Percentiles rank a stretch among this genome's conserved stretches.
Evolutionary conservation across 2,329 filamentous ascomycete species (phyloP).

Genomic region (Ramularia endophylla): DNA sequence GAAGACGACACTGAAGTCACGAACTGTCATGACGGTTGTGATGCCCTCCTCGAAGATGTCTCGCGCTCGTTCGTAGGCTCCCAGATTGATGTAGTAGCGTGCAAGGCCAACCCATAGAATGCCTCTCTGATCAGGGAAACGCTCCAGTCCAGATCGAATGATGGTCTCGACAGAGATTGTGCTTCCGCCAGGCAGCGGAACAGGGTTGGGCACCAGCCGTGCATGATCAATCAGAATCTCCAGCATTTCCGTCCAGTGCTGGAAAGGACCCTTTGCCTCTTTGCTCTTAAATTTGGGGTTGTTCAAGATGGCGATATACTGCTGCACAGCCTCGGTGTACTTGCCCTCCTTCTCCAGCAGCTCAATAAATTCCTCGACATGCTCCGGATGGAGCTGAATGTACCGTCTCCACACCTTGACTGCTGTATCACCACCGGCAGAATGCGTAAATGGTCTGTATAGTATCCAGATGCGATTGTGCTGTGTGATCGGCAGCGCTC

Average conservation of each 20-base stretch:
- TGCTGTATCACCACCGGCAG: slow-evolving; percentile 81
- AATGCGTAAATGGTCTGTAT: slow-evolving; percentile 86
- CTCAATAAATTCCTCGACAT: slow-evolving; percentile 92
- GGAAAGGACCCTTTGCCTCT: slow-evolving; percentile 88
- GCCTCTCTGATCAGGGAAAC: slow-evolving; percentile 89
- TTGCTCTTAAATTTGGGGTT: slow-evolving; percentile 88
- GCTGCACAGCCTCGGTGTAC: slow-evolving; percentile 85
- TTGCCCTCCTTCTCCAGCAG: slow-evolving; percentile 72
- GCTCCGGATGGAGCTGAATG: slow-evolving; percentile 94
- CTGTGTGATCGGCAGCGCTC: slow-evolving; percentile 87
- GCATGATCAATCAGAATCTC: slow-evolving; percentile 90
- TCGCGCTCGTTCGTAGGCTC: slow-evolving; percentile 85
- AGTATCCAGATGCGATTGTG: slow-evolving; percentile 93
- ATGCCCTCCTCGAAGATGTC: slow-evolving; percentile 96
- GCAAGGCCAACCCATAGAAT: slow-evolving; percentile 93
- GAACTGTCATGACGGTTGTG: slow-evolving; percentile 96
- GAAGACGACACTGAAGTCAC: slow-evolving; percentile 94
- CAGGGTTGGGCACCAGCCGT: slow-evolving; percentile 50
- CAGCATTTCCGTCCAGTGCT: slow-evolving; percentile 97
- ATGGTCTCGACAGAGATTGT: slow-evolving; percentile 90
- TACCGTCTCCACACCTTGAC: slow-evolving; percentile 93
- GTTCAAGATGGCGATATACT: slow-evolving; percentile 88
- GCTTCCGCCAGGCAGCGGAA: slow-evolving; percentile 72
- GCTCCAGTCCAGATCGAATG: slow-evolving; percentile 81
- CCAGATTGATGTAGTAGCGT: slow-evolving; percentile 92